Evolutionary conservation across 2,329 filamentous ascomycete species (phyloP), one percentile per base, ranked within the genome.

Genomic region (Fusarium liriodendri): DNA sequence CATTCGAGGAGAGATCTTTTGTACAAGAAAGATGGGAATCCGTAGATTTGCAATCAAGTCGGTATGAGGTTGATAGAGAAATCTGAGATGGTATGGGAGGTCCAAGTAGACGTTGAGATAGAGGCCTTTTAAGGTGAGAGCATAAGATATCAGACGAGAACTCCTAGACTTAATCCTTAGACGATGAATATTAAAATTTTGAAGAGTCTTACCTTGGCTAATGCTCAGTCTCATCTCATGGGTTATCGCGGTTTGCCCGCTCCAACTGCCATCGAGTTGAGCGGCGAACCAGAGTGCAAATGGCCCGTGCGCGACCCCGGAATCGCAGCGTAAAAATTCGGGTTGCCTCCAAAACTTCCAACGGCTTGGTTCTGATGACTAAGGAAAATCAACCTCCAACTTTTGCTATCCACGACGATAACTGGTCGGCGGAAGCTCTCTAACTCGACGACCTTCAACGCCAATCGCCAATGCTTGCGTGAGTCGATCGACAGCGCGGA

Each of bases 351-450:
- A 37, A 25, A 58, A 25, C 22, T 71, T 40, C 71, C 72, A 64
- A 14, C 55, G 14, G 40, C 38, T 58, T 64, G 69, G 72, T 32
- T 18, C 50, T 25, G 61, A 70, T 74, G 71, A 74, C 71, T 74
- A 74, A 74, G 69, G 20, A 32, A 32, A 50, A 27, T 70, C 64
- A 69, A 76, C 66, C 63, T 68, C 60, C 71, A 69, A 71, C 67
- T 71, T 73, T 71, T 72, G 65, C 59, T 67, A 67, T 62, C 71
- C 61, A 68, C 62, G 62, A 70, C 69, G 72, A 75, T 67, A 63
- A 70, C 54, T 58, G 54, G 54, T 58, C 35, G 54, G 16, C 33
- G 22, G 62, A 42, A 70, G 38, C 52, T 62, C 58, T 20, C 65
- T n/a, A 33, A 40, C 20, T 33, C 22, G 67, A 62, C 57, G 45